A percentile compares a stretch with the other conserved stretches of the same genome.
Evolutionary conservation across 331 rosid species (phyloP).

Genomic region (Quercus phellos): DNA sequence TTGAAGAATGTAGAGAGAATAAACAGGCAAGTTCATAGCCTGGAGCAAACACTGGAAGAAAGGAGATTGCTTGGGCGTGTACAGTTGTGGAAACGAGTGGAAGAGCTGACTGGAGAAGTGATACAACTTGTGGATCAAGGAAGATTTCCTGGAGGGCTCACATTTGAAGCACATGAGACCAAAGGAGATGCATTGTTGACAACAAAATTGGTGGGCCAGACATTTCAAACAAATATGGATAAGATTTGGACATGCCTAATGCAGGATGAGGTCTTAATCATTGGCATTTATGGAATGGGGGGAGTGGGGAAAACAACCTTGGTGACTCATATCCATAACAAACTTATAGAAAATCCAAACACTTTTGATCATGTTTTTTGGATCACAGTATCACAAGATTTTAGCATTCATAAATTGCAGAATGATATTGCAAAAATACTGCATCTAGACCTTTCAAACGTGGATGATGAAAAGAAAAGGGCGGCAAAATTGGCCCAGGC

Average conservation of each 20-base stretch:
- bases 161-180: constrained; percentile 10
- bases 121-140: constrained; percentile 24
- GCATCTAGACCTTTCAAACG: constrained; percentile 9
- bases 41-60: constrained; percentile 10
- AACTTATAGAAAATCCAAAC: background rate
- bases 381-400: constrained; percentile 22
- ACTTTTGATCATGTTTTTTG: constrained; percentile 2
- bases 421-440: constrained; percentile 11
- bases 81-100: constrained; percentile 9
- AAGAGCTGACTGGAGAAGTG: constrained; percentile 16
- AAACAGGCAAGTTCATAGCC: constrained; percentile 16
- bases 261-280: constrained; percentile 10
- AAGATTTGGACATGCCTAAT: constrained; percentile 21
- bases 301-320: constrained; percentile 36
- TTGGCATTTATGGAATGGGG: constrained; percentile 35
- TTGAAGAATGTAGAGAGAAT: constrained; percentile 21
- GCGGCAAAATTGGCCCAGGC: constrained; percentile 25
- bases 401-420: constrained; percentile 20
- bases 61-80: constrained; percentile 5
- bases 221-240: constrained; percentile 9
- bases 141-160: constrained; percentile 20
- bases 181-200: constrained; percentile 21
- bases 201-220: constrained; percentile 19
- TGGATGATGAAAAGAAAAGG: constrained; percentile 22
- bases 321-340: constrained; percentile 26